These are phyloP conservation scores for Ceratobasidium sp. DNA, from an alignment of 1,284 basidiomycete species.

Conservation along the genomic window DNA sequence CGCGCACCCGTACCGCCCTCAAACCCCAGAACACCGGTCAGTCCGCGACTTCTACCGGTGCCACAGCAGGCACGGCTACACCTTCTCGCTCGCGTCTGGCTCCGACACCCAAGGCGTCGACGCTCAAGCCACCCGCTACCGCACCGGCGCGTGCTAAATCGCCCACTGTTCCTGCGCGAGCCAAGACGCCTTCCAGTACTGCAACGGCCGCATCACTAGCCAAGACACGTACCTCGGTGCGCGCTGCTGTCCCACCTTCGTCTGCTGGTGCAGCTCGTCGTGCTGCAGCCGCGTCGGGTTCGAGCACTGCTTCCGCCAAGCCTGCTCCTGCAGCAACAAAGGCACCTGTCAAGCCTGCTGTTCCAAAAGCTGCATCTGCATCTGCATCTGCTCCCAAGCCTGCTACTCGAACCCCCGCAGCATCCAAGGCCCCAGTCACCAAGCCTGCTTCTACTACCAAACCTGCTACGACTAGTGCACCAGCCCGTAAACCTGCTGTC, in stretches of 20 bases:
- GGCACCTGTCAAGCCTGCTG: neutral
- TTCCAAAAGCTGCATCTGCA: neutral
- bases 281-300: neutral
- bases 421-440: neutral
- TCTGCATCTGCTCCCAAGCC: neutral
- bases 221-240: constrained; percentile 7
- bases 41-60: neutral
- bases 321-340: neutral
- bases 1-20: neutral
- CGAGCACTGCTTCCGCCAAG: neutral
- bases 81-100: constrained; percentile 23
- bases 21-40: constrained; percentile 13
- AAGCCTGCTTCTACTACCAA: constrained; percentile 4
- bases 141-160: constrained; percentile 6
- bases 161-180: neutral
- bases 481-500: constrained; percentile 24
- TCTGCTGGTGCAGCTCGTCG: constrained; percentile 13
- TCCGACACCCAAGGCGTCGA: constrained; percentile 1
- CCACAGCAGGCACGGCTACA: neutral
- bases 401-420: neutral
- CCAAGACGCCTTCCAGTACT: constrained; percentile 10
- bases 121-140: constrained; percentile 2
- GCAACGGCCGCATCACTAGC: constrained; percentile 22
- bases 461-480: neutral
- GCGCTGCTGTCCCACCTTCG: neutral